These are phyloP conservation scores for Vaccinium macrocarpon DNA, from an alignment of 148 eudicot species.

Conservation along the genomic window DNA sequence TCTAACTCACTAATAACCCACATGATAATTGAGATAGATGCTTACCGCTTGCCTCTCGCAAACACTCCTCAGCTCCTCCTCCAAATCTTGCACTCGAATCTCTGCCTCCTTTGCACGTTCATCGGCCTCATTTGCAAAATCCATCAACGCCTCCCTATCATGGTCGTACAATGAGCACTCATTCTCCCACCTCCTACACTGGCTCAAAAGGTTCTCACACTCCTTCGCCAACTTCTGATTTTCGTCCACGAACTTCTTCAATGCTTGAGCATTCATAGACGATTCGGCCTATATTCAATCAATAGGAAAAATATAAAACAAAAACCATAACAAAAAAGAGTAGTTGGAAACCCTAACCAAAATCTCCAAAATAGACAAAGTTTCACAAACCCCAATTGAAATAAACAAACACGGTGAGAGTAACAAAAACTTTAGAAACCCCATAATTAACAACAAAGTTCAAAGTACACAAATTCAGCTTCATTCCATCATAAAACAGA, in stretches of 20 bases:
- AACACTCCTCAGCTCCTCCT: constrained; percentile 48
- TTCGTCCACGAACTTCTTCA: constrained; percentile 88
- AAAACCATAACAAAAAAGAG: constrained; percentile 1
- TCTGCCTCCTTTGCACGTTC: constrained; percentile 80
- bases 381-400: too few relatives aligned
- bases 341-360: not conserved
- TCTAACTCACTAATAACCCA: not conserved
- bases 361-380: not conserved
- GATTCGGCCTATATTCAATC: constrained; percentile 62
- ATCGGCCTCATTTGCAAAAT: constrained; percentile 89
- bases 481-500: not conserved
- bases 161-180: constrained; percentile 80
- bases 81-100: constrained; percentile 47
- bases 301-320: not conserved
- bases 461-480: too few relatives aligned
- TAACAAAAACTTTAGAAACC: too few relatives aligned
- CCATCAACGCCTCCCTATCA: constrained; percentile 91
- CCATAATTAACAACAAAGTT: not conserved
- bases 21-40: not conserved
- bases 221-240: constrained; percentile 75
- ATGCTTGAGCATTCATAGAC: constrained; percentile 72
- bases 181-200: constrained; percentile 66
- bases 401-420: too few relatives aligned
- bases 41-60: constrained; percentile 51
- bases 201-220: constrained; percentile 55